phyloP scores from a whole-genome alignment of 202 grass and related monocot genomes.

The Schoenoplectus tabernaemontani region DNA sequence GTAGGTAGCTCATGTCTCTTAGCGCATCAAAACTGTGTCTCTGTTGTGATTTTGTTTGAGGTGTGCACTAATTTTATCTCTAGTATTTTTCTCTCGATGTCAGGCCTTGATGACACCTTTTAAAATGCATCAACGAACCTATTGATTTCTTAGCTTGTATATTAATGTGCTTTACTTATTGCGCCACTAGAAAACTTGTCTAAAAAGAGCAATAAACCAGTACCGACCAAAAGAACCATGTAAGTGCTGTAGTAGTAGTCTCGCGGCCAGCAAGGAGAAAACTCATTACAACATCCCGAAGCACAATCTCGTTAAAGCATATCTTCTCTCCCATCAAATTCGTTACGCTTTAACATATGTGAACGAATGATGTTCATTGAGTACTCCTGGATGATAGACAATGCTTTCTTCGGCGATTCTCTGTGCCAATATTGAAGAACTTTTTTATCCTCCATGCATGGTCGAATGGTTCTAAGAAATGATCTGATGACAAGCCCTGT shows the following conservation, averaged over 20 bases:
- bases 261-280: constrained; percentile 53
- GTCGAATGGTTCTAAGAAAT: constrained; percentile 29
- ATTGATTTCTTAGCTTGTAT: background rate
- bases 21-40: constrained; percentile 36
- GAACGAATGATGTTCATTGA: constrained; percentile 33
- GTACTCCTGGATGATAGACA: constrained; percentile 34
- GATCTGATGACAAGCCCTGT: constrained; percentile 25
- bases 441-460: constrained; percentile 42
- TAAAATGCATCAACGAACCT: background rate
- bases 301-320: constrained; percentile 38
- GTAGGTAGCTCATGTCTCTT: constrained; percentile 53
- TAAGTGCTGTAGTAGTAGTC: constrained; percentile 39
- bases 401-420: constrained; percentile 29
- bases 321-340: constrained; percentile 20
- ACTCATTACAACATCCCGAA: constrained; percentile 37
- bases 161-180: background rate
- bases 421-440: constrained; percentile 39
- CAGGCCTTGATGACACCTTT: constrained; percentile 26
- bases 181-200: background rate
- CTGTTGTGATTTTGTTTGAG: background rate
- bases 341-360: background rate
- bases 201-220: background rate
- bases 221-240: constrained; percentile 53
- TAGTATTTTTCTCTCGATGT: constrained; percentile 23
- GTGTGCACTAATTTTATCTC: background rate